These are phyloP conservation scores for Penicillium paradoxum DNA, from an alignment of 495 filamentous ascomycete species.

Conservation along the genomic window DNA sequence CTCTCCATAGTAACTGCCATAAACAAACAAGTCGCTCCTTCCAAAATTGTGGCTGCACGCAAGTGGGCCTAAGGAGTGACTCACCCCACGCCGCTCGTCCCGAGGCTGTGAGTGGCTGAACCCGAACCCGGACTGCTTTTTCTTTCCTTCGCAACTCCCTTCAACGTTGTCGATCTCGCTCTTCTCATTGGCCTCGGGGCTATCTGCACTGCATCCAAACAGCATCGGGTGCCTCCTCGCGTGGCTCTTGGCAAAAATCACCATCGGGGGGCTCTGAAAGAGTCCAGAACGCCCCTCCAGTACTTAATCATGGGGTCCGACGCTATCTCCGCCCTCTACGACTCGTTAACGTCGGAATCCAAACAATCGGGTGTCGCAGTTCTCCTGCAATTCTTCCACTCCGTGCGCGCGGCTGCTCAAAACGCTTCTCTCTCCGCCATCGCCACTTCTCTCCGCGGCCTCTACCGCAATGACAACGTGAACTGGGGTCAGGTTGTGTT, in stretches of 20 bases:
- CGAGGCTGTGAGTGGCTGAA: slow-evolving; percentile 30
- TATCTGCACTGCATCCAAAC: slow-evolving; percentile 11
- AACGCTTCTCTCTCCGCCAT: slow-evolving; percentile 16
- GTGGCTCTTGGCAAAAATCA: slow-evolving; percentile 7
- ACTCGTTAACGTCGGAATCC: slow-evolving; percentile 14
- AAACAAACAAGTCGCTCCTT: slow-evolving; percentile 2
- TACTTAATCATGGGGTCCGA: slow-evolving; percentile 20
- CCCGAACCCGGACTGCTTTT: slow-evolving; percentile 5
- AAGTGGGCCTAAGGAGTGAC: slow-evolving; percentile 19
- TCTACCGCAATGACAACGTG: slow-evolving; percentile 27
- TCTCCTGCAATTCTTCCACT: slow-evolving; percentile 15
- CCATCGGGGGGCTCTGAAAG: slow-evolving; percentile 9
- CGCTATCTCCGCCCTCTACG: slow-evolving; percentile 13
- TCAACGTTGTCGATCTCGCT: slow-evolving; percentile 25
- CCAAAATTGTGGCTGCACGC: not conserved
- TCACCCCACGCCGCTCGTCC: slow-evolving; percentile 33
- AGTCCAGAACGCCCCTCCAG: slow-evolving; percentile 12
- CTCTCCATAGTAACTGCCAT: not conserved
- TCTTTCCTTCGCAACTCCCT: slow-evolving; percentile 13
- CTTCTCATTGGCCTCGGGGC: slow-evolving; percentile 25
- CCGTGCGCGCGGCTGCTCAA: slow-evolving; percentile 14
- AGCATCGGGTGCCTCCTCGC: slow-evolving; percentile 15
- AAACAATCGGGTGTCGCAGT: slow-evolving; percentile 10
- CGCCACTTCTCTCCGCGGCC: slow-evolving; percentile 17
- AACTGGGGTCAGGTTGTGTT: slow-evolving; percentile 34